phyloP scores from a whole-genome alignment of 768 basidiomycete genomes.

The Candolleomyces efflorescens region DNA sequence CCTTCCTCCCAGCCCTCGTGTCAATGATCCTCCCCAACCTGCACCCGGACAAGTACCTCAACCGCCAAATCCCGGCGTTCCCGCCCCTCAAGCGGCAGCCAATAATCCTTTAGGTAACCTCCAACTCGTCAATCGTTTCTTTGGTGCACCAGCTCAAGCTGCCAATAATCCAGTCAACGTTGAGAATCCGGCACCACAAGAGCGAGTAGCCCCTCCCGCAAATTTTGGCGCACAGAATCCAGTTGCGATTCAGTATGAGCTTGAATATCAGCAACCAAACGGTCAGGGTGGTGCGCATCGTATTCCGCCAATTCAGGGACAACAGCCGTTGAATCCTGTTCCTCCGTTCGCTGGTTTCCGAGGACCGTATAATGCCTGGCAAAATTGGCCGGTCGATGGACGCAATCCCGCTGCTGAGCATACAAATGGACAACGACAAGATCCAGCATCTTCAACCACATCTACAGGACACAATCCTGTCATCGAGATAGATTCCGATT shows the following conservation, averaged over 20 bases:
- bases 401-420: conserved; percentile 7
- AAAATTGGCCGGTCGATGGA: conserved; percentile 50
- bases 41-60: conserved; percentile 23
- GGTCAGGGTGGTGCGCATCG: conserved; percentile 14
- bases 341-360: conserved; percentile 61
- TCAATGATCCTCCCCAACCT: conserved; percentile 16
- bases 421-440: not conserved
- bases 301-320: conserved; percentile 26
- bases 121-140: conserved; percentile 53
- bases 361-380: conserved; percentile 64
- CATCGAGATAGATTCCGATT: conserved; percentile 1
- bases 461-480: not conserved
- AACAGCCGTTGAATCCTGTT: conserved; percentile 34
- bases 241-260: conserved; percentile 60
- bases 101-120: conserved; percentile 46
- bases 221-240: conserved; percentile 36
- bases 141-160: conserved; percentile 48
- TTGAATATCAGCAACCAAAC: conserved; percentile 46
- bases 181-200: conserved; percentile 15
- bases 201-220: conserved; percentile 20
- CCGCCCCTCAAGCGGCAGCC: conserved; percentile 30
- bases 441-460: conserved; percentile 1
- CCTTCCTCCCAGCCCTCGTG: conserved; percentile 25
- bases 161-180: conserved; percentile 18
- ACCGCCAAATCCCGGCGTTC: conserved; percentile 24